Conservation (phyloP, 1,284 basidiomycete genomes). For the Microbotryum intermedium region DNA sequence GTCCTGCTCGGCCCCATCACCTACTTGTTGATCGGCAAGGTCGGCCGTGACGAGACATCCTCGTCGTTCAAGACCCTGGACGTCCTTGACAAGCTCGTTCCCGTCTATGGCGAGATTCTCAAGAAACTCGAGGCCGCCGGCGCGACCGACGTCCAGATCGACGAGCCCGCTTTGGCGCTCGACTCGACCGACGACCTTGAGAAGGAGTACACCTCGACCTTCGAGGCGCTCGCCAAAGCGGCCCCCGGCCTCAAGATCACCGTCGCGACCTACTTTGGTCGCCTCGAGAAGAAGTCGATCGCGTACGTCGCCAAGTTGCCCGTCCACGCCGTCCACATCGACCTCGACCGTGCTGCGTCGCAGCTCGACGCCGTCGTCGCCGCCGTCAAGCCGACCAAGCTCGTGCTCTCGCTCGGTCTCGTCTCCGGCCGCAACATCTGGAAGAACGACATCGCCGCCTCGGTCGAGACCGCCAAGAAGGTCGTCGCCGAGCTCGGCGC, state of each 20-base stretch:
- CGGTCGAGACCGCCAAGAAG: slow-evolving; percentile 75
- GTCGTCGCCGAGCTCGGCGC: slow-evolving; percentile 71
- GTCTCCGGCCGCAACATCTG: slow-evolving; percentile 99
- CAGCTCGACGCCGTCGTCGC: slow-evolving; percentile 79
- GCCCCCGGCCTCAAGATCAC: slow-evolving; percentile 72
- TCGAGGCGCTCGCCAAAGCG: slow-evolving; percentile 70
- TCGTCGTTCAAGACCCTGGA: slow-evolving; percentile 83
- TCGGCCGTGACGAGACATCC: slow-evolving; percentile 68
- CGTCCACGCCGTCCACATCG: slow-evolving; percentile 88
- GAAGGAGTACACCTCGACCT: slow-evolving; percentile 72
- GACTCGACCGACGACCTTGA: slow-evolving; percentile 73
- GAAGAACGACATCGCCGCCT: slow-evolving; percentile 89
- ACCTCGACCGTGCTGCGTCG: slow-evolving; percentile 77
- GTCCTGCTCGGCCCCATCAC: slow-evolving; percentile 94
- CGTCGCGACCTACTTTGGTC: slow-evolving; percentile 79
- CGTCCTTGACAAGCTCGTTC: slow-evolving; percentile 80
- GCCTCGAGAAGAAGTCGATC: slow-evolving; percentile 78
- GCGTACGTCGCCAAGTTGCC: slow-evolving; percentile 87
- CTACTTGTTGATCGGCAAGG: slow-evolving; percentile 90
- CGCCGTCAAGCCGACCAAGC: slow-evolving; percentile 72
- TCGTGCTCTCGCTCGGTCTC: slow-evolving; percentile 85
- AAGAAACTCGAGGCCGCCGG: slow-evolving; percentile 86
- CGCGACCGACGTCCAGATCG: slow-evolving; percentile 89
- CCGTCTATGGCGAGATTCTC: slow-evolving; percentile 86
- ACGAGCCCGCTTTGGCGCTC: slow-evolving; percentile 93